These are phyloP conservation scores for Fusarium staphyleae DNA, from an alignment of 2,329 filamentous ascomycete species.

Conservation along the genomic window DNA sequence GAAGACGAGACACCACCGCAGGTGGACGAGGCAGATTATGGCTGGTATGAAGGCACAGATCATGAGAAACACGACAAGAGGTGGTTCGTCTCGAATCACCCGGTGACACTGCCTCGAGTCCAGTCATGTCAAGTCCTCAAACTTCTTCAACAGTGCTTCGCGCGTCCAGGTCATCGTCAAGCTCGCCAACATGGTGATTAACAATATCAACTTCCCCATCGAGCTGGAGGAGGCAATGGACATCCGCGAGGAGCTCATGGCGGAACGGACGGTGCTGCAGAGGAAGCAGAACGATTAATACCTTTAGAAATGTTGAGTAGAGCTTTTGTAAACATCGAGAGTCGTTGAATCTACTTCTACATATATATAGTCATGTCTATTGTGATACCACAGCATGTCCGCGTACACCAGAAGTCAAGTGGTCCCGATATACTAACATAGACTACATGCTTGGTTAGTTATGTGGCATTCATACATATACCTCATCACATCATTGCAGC, in stretches of 20 bases:
- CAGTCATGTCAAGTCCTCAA: conserved; percentile 35
- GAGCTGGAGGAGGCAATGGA: conserved; percentile 21
- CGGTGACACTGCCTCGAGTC: conserved; percentile 3
- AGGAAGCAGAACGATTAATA: background rate
- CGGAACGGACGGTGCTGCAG: conserved; percentile 18
- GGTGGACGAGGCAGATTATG: conserved; percentile 23
- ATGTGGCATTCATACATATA: too few species aligned
- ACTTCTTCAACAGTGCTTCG: conserved; percentile 41
- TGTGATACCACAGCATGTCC: too few species aligned
- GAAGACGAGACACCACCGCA: conserved; percentile 36
- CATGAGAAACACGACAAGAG: conserved; percentile 34
- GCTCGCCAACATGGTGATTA: conserved; percentile 59
- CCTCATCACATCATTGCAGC: background rate
- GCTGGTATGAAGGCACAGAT: conserved; percentile 30
- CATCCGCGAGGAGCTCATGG: conserved; percentile 23
- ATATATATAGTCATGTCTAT: too few species aligned
- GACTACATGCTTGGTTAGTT: too few species aligned
- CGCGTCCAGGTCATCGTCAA: conserved; percentile 69
- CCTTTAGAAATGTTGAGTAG: conserved; percentile 11
- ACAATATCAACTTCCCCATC: conserved; percentile 29
- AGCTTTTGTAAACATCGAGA: conserved; percentile 30
- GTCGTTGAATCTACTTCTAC: too few species aligned
- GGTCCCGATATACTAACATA: too few species aligned
- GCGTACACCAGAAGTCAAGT: too few species aligned
- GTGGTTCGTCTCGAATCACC: conserved; percentile 44